Conservation (phyloP, 768 basidiomycete species). For the Tephrocybe sp. region DNA sequence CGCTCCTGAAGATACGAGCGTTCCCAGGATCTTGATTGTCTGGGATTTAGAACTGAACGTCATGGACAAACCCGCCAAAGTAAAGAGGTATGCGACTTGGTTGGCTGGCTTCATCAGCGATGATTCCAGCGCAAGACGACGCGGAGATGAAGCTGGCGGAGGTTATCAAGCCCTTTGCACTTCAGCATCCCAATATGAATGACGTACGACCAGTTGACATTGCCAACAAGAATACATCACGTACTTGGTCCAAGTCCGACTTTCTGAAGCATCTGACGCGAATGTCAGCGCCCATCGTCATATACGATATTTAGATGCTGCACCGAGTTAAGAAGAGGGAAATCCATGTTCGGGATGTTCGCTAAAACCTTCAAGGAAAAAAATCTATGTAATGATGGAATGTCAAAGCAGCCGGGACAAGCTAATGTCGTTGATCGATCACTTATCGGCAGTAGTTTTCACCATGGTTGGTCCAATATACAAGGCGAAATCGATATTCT, state of each 20-base stretch:
- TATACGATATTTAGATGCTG: background rate
- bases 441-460: no score
- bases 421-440: no score
- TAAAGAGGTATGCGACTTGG: slow-evolving; percentile 11
- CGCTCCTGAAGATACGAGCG: background rate
- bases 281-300: background rate
- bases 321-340: no score
- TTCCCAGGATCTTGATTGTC: background rate
- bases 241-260: slow-evolving; percentile 9
- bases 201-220: slow-evolving; percentile 11
- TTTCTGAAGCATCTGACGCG: slow-evolving; percentile 10
- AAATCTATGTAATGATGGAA: no score
- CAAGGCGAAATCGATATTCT: no score
- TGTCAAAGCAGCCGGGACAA: no score
- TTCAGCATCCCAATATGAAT: background rate
- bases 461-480: no score
- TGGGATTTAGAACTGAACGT: slow-evolving; percentile 2
- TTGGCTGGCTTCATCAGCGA: slow-evolving; percentile 10
- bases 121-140: slow-evolving; percentile 6
- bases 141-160: slow-evolving; percentile 18
- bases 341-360: no score
- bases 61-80: slow-evolving; percentile 1
- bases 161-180: background rate
- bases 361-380: no score
- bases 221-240: slow-evolving; percentile 1